Percentiles rank a stretch among this genome's conserved stretches.
Conservation (phyloP, 176 grass and related monocot species). For the Alopecurus myosuroides region DNA sequence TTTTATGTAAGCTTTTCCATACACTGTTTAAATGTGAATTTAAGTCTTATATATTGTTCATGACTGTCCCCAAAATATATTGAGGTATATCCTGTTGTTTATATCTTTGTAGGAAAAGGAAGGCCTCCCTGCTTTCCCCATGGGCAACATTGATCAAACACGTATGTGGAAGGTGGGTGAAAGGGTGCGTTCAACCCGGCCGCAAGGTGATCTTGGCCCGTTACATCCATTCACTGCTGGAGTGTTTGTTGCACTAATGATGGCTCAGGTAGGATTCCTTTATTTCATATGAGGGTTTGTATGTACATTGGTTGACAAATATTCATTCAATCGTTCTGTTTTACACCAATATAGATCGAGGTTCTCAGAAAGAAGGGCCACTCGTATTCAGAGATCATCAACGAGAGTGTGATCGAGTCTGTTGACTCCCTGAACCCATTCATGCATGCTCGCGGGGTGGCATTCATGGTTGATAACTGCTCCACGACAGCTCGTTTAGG, state of each 20-base stretch:
- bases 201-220: conserved; percentile 41
- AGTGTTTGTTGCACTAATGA: conserved; percentile 71
- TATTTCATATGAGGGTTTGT: background rate
- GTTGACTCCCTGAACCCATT: conserved; percentile 92
- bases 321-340: background rate
- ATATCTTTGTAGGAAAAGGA: conserved; percentile 69
- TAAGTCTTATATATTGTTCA: background rate
- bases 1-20: conserved; percentile 44
- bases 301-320: conserved; percentile 1
- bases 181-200: conserved; percentile 49
- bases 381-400: conserved; percentile 83
- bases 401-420: conserved; percentile 83
- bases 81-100: background rate
- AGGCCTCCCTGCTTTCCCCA: conserved; percentile 73
- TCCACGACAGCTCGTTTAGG: conserved; percentile 85
- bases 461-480: conserved; percentile 97
- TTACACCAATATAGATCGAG: conserved; percentile 51
- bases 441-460: conserved; percentile 92
- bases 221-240: conserved; percentile 55
- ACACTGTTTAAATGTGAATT: background rate
- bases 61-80: background rate
- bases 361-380: conserved; percentile 78
- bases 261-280: conserved; percentile 62
- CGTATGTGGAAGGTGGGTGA: conserved; percentile 84
- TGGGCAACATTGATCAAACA: conserved; percentile 76